phyloP scores from a whole-genome alignment of 1,139 yeast species.

The Yamadazyma oceani region DNA sequence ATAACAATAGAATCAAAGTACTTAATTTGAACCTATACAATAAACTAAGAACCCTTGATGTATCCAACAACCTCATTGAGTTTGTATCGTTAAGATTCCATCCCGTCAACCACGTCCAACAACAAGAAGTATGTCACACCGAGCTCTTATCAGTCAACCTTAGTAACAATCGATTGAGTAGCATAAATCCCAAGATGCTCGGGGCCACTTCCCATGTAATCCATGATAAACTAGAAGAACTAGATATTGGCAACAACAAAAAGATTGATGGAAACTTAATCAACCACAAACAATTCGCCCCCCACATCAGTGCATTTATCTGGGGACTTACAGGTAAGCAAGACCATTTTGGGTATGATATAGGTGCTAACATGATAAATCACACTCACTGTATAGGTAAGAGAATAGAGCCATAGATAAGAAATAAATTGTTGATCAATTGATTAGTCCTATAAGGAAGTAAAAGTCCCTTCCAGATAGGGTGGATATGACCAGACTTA shows the following conservation, averaged over 20 bases:
- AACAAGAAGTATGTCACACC: neutral
- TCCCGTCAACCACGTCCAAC: neutral
- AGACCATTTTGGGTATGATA: conserved; percentile 26
- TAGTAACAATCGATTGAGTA: conserved; percentile 14
- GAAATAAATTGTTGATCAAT: conserved; percentile 32
- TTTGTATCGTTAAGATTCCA: neutral
- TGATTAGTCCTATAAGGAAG: conserved; percentile 42
- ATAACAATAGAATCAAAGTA: conserved; percentile 5
- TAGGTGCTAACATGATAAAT: conserved; percentile 19
- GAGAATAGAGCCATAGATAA: conserved; percentile 14
- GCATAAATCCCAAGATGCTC: conserved; percentile 1
- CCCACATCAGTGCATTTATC: conserved; percentile 15
- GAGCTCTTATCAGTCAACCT: neutral
- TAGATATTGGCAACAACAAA: conserved; percentile 22
- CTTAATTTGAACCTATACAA: neutral
- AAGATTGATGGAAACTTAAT: conserved; percentile 10
- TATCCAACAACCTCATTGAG: conserved; percentile 10
- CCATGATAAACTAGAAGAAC: conserved; percentile 20
- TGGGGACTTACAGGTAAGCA: conserved; percentile 21
- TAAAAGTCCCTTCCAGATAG: conserved; percentile 27
- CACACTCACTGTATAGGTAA: conserved; percentile 19
- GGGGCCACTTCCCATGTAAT: conserved; percentile 6
- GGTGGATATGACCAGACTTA: conserved; percentile 49
- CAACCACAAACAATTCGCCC: conserved; percentile 13
- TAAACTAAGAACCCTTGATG: neutral